These are phyloP conservation scores for Sindora glabra DNA, from an alignment of 306 rosid genomes.

Conservation along the genomic window DNA sequence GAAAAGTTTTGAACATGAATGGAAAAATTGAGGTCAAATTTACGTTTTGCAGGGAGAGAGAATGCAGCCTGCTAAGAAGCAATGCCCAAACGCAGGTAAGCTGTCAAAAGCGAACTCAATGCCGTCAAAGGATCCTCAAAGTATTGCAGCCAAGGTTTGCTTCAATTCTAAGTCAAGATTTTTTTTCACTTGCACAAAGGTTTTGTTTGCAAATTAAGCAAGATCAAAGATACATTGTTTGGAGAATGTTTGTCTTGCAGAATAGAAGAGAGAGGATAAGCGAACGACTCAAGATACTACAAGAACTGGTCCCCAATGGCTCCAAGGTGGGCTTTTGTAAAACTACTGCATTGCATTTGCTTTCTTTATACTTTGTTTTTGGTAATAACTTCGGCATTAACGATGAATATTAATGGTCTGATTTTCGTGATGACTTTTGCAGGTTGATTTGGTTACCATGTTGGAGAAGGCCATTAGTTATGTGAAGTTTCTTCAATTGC, in stretches of 20 bases:
- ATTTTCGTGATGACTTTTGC: not conserved
- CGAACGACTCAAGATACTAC: slow-evolving; percentile 75
- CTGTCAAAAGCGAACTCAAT: slow-evolving; percentile 45
- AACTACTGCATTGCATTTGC: not conserved
- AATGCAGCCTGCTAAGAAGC: slow-evolving; percentile 45
- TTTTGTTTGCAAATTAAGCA: slow-evolving; percentile 26
- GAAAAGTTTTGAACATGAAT: not conserved
- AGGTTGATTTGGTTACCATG: slow-evolving; percentile 96
- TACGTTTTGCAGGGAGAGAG: slow-evolving; percentile 40
- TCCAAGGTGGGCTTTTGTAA: slow-evolving; percentile 56
- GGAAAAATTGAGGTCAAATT: not conserved
- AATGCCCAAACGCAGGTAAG: slow-evolving; percentile 39
- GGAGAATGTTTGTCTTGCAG: slow-evolving; percentile 52
- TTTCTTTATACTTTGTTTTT: not conserved
- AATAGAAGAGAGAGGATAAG: slow-evolving; percentile 94
- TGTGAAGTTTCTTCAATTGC: slow-evolving; percentile 91
- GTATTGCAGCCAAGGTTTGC: slow-evolving; percentile 92
- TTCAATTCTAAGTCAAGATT: slow-evolving; percentile 18
- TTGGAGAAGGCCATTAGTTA: slow-evolving; percentile 85
- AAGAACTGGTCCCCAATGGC: slow-evolving; percentile 83
- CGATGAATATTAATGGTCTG: not conserved
- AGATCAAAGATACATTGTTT: slow-evolving; percentile 6
- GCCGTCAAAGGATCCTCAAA: slow-evolving; percentile 70
- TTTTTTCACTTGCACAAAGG: not conserved
- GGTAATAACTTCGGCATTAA: not conserved